A percentile compares a stretch with the other conserved stretches of the same genome.
Conservation (phyloP, 495 filamentous ascomycete species). For the Staphylotrichum longicolle region DNA sequence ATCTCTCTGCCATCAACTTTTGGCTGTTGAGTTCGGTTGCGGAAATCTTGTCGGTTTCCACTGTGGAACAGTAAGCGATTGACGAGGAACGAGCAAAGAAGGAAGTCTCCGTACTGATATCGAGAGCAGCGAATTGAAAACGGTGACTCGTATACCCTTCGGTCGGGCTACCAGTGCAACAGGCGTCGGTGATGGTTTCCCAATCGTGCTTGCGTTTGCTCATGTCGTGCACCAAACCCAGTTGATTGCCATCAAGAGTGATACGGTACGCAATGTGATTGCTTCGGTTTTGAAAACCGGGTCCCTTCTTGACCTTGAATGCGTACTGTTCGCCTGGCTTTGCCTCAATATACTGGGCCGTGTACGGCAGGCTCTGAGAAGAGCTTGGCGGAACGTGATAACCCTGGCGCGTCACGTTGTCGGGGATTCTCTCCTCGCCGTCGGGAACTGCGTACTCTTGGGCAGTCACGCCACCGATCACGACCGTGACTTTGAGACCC, state of each 20-base stretch:
- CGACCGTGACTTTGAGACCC: neutral
- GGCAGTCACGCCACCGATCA: neutral
- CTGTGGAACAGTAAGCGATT: no score
- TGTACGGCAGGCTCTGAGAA: neutral
- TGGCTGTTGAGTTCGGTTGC: neutral
- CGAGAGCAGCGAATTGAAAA: neutral
- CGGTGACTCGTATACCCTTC: neutral
- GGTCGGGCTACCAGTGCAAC: neutral
- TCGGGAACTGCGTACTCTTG: neutral
- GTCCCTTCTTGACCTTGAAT: neutral
- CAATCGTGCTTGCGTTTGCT: neutral
- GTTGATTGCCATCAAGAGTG: neutral
- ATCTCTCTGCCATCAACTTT: neutral
- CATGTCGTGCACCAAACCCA: no score
- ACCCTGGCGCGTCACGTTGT: neutral
- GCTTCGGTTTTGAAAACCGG: neutral
- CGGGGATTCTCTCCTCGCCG: no score
- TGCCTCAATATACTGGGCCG: constrained; percentile 25
- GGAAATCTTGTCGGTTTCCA: no score
- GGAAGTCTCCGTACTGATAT: neutral
- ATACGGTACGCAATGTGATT: neutral
- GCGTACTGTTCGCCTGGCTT: constrained; percentile 16
- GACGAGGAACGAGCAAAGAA: no score
- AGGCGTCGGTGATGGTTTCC: neutral
- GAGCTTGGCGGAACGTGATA: neutral